Base-by-base conservation (phyloP, 148 eudicot genomes). In the Rhododendron molle region DNA sequence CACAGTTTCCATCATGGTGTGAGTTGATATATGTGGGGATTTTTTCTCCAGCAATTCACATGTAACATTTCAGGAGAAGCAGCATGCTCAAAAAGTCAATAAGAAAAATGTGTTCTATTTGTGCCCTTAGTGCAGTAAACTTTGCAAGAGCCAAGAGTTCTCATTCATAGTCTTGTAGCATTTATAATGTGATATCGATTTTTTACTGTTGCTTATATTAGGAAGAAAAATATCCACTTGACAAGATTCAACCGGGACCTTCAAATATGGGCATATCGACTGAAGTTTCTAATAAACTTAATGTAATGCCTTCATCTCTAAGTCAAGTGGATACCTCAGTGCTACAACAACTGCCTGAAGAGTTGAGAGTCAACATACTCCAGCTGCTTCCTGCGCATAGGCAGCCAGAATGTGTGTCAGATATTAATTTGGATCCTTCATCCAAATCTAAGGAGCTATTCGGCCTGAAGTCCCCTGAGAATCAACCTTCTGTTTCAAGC, bases 291-390 rank as follows among this genome's bases (percentile, higher is more conserved):
- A 83, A 46, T 50, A 65, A 77, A 60, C 81, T 65, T 60, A 88
- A 87, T 74, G 15, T 95, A 23, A 95, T 96, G 98, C 98, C 99
- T 80, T 89, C 91, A 74, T 96, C 99, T 89, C 88, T 93, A 80
- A 96, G 98, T 89, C 98, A 96, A 90, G 90, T 95, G 85, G 99
- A 96, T 92, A 52, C 81, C 72, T 91, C 95, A 71, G 92, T 95
- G 84, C 87, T 96, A 84, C 93, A 92, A 77, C 90, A 95, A 86
- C 90, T 96, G 86, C 98, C 99, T 58, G 91, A 95, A 87, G 98
- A 96, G 85, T 79, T 96, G 88, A 95, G 92, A 88, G 90, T 84
- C 69, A 98, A 94, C 87, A 89, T 95, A 86, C 88, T 93, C 87
- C 92, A 88, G 83, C 83, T 67, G 85, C 95, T 95, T 90, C 94